Evolutionary conservation across 306 rosid species (phyloP).

Genomic region (Vachellia pachyceras): DNA sequence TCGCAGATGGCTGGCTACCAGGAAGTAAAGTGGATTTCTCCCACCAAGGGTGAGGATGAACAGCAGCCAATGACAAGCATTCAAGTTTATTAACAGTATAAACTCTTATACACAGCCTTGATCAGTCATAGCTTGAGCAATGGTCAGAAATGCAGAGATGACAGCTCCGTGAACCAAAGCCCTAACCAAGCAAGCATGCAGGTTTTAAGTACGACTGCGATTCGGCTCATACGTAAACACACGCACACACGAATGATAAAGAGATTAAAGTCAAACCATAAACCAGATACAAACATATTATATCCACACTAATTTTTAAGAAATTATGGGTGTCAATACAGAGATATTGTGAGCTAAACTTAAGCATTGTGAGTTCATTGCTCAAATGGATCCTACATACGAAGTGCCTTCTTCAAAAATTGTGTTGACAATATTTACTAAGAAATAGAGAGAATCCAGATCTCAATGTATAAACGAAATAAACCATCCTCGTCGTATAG

Average conservation of each 20-base stretch:
- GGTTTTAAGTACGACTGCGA: neutral
- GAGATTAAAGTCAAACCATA: neutral
- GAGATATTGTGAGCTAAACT: neutral
- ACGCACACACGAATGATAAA: too few species aligned
- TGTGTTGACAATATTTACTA: neutral
- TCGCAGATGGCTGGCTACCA: neutral
- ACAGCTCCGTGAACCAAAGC: slow-evolving; percentile 83
- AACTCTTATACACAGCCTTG: slow-evolving; percentile 81
- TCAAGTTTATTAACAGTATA: neutral
- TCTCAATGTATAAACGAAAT: too few species aligned
- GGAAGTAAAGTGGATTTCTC: neutral
- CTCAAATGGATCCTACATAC: neutral
- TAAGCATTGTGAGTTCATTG: neutral
- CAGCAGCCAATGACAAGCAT: slow-evolving; percentile 28
- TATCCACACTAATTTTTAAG: neutral
- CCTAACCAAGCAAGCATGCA: slow-evolving; percentile 49
- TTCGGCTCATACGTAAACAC: neutral
- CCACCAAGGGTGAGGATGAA: neutral
- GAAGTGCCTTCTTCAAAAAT: neutral
- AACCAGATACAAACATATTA: neutral
- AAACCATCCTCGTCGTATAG: too few species aligned
- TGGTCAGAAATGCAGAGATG: slow-evolving; percentile 77
- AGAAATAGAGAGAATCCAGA: neutral
- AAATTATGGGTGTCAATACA: neutral
- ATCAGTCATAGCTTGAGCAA: slow-evolving; percentile 91